These are phyloP conservation scores for Zopfia rhizophila DNA, from an alignment of 2,329 filamentous ascomycete genomes.

Conservation along the genomic window DNA sequence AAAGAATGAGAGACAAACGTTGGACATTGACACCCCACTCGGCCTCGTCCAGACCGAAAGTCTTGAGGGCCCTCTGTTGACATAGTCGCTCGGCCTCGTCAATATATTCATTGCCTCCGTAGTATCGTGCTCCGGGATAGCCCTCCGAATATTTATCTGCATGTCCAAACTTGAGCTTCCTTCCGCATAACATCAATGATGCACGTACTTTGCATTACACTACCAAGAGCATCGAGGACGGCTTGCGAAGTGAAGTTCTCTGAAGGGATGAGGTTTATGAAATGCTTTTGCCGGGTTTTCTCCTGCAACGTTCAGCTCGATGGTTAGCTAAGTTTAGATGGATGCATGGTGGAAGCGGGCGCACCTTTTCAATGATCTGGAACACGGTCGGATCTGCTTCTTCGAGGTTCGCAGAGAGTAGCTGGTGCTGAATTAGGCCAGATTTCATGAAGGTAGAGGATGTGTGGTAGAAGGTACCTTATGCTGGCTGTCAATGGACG, in stretches of 20 bases:
- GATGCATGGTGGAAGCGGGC: constrained; percentile 22
- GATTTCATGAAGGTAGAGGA: background rate
- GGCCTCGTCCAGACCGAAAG: constrained; percentile 84
- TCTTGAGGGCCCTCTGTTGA: constrained; percentile 90
- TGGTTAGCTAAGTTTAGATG: constrained; percentile 31
- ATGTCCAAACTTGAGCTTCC: constrained; percentile 33
- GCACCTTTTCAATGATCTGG: constrained; percentile 89
- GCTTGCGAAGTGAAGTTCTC: constrained; percentile 99
- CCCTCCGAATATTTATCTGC: constrained; percentile 99
- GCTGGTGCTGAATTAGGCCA: constrained; percentile 61
- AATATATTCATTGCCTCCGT: constrained; percentile 99
- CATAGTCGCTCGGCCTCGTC: constrained; percentile 95
- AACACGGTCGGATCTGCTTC: constrained; percentile 88
- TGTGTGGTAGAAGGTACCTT: constrained; percentile 49
- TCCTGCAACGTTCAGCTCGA: constrained; percentile 67
- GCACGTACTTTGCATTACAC: constrained; percentile 55
- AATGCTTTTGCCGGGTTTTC: constrained; percentile 95
- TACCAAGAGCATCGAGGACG: constrained; percentile 94
- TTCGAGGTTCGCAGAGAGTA: constrained; percentile 81
- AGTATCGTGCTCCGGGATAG: constrained; percentile 97
- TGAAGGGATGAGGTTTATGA: constrained; percentile 98
- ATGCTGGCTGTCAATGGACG: constrained; percentile 59
- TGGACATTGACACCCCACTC: constrained; percentile 99
- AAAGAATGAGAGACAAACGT: constrained; percentile 58
- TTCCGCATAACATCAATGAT: constrained; percentile 71